phyloP scores from a whole-genome alignment of 257 asterid species.

The Marsdenia floribunda region DNA sequence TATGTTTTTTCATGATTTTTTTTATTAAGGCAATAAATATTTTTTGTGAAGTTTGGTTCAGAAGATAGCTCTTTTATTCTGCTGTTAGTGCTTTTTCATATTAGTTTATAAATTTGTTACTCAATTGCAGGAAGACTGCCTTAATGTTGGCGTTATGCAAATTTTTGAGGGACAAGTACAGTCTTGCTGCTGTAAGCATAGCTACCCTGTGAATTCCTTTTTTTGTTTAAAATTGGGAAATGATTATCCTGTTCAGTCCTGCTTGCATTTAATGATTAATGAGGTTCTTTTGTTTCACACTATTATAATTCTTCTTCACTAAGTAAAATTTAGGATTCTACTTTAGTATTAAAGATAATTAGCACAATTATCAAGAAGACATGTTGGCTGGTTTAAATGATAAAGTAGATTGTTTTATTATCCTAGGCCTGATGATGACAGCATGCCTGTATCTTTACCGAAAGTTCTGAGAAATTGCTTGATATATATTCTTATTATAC shows the following conservation, averaged over 20 bases:
- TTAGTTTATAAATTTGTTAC: background rate
- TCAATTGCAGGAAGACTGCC: conserved; percentile 75
- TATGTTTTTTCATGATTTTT: background rate
- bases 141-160: conserved; percentile 83
- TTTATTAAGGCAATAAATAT: background rate
- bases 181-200: conserved; percentile 86
- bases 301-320: background rate
- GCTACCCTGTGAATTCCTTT: background rate
- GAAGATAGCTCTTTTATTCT: background rate
- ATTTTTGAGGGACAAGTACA: conserved; percentile 70
- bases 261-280: background rate
- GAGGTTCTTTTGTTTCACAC: background rate
- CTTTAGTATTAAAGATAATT: background rate
- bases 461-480: background rate
- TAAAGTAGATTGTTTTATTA: background rate
- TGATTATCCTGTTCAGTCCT: background rate
- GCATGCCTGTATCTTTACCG: background rate
- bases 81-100: background rate
- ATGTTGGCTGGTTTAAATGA: background rate
- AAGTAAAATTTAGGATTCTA: no score
- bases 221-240: background rate
- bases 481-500: background rate
- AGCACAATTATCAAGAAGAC: background rate
- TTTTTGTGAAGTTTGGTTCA: background rate
- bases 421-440: background rate